Base-by-base conservation (phyloP, 331 rosid species). In the Dryas integrifolia region DNA sequence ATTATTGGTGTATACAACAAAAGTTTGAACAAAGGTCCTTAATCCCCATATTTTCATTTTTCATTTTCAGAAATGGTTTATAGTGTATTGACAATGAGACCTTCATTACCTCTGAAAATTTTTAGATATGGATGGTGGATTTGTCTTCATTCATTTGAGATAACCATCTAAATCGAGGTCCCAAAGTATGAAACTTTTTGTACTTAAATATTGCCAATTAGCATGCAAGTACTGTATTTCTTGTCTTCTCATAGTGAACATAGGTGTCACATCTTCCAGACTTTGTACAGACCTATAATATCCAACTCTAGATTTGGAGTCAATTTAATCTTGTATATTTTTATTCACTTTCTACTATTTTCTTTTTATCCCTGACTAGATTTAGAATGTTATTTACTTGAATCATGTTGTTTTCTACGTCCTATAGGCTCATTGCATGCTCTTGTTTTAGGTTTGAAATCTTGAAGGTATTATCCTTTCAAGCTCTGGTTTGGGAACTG, bases 131-230 rank as follows among this genome's bases (percentile, higher is more conserved):
- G 10, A 65, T 63, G n/a, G 16, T 13, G n/a, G 21, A 65, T 65
- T 65, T 30, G 1, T 35, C 43, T 12, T 59, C 13, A 3, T 59
- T 35, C 35, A 35, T 59, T 35, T 12, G 44, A 58, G 65, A 7
- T 59, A 59, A 44, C 18, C 65, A 59, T 59, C 62, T 57, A 9
- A n/a, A 67, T 67, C 15, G 12, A 48, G 43, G 51, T 63, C 6
- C 51, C 50, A 41, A 14, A 16, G 9, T 43, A 16, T 64, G 52
- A 44, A 44, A 44, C 51, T 1, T 10, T 57, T 24, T 38, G n/a
- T 57, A 9, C n/a, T 9, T 9, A 1, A 24, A 41, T 67, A 50
- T 50, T 45, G 15, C 58, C 44, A 14, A 13, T 48, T 48, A 48
- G 45, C 13, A 47, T 16, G 18, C 46, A 30, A 15, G 35, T 67